A percentile compares a stretch with the other conserved stretches of the same genome.
Conservation (phyloP, 2,329 filamentous ascomycete species). For the Colletotrichum ledebouriae region DNA sequence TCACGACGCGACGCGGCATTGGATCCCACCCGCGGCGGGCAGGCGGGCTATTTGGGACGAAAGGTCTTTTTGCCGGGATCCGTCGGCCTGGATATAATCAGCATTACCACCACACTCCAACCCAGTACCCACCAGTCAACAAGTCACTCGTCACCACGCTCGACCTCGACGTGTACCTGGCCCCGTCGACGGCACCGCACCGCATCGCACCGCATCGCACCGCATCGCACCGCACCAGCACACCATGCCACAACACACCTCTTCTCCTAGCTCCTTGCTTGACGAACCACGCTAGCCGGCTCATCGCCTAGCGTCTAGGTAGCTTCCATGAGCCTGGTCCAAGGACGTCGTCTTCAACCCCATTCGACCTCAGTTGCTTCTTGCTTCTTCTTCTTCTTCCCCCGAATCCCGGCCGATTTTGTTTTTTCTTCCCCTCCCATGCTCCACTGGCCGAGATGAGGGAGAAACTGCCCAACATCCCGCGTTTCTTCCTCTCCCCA, state of each 20-base stretch:
- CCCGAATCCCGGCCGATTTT: conserved; percentile 40
- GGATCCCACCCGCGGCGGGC: conserved; percentile 25
- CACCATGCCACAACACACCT: conserved; percentile 1
- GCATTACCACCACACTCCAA: conserved; percentile 11
- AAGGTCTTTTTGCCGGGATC: conserved; percentile 31
- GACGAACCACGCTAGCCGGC: conserved; percentile 36
- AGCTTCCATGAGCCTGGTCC: conserved; percentile 41
- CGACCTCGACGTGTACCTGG: neutral
- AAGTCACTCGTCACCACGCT: neutral
- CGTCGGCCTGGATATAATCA: conserved; percentile 18
- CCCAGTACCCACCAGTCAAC: neutral
- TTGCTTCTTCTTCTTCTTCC: neutral
- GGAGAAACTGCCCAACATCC: conserved; percentile 24
- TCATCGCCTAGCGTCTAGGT: conserved; percentile 31
- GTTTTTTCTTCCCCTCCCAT: conserved; percentile 12
- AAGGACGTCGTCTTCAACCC: conserved; percentile 34
- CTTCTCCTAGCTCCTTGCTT: conserved; percentile 11
- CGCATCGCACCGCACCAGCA: too few species aligned
- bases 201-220: too few species aligned
- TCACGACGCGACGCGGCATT: conserved; percentile 10
- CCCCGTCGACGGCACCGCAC: conserved; percentile 2
- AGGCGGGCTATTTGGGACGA: conserved; percentile 33
- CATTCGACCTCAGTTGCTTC: conserved; percentile 20
- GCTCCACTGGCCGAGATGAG: conserved; percentile 36
- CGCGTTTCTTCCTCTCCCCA: conserved; percentile 25